Evolutionary conservation across 2,329 filamentous ascomycete genomes (phyloP), one percentile per base, ranked within the genome.

Genomic region (Hymenoscyphus albidus): DNA sequence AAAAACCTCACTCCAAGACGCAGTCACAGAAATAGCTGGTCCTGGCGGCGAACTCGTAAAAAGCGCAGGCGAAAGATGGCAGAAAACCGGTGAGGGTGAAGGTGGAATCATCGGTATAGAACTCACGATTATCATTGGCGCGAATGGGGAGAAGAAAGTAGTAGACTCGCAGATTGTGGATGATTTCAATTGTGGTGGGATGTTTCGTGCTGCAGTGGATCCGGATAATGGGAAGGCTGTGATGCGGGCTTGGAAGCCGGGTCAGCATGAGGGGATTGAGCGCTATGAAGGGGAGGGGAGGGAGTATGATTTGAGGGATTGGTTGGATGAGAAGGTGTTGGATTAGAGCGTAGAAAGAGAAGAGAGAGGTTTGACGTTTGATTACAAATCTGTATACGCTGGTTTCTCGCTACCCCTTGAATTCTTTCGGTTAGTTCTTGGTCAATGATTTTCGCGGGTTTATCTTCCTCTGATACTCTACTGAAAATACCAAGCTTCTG

Each of bases 71-170:
- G 80, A 88, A 27, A 82, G 91, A 54, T 95, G 91, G 90, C 82
- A 82, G 1, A 82, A 80, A 63, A 90, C 88, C 0, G 89, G 90
- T 2, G 92, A 96, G 74, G 93, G 93, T 0, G 85, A 91, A 73
- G 93, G 92, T 0, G 93, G 93, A 0, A 90, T 97, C 59, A 96
- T 97, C 71, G 93, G 91, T 0, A 90, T 93, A 57, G 89, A 93
- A 72, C 76, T 84, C 27, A 80, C 80, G 0, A 76, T 84, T 1
- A 78, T 82, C 12, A 74, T 76, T 2, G 78, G 83, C 65, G 76
- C 69, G 3, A 71, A 78, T n/a, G 78, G 65, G 3, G 80, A 81
- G 0, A 69, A 69, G n/a, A 73, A 82, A 1, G 77, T 78, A 1
- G 75, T 76, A 1, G 72, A 78, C 14, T 79, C 79, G 1, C 80